Evolutionary conservation across 768 basidiomycete species (phyloP), one percentile per base, ranked within the genome.

Genomic region (Tricholoma flavovirens): DNA sequence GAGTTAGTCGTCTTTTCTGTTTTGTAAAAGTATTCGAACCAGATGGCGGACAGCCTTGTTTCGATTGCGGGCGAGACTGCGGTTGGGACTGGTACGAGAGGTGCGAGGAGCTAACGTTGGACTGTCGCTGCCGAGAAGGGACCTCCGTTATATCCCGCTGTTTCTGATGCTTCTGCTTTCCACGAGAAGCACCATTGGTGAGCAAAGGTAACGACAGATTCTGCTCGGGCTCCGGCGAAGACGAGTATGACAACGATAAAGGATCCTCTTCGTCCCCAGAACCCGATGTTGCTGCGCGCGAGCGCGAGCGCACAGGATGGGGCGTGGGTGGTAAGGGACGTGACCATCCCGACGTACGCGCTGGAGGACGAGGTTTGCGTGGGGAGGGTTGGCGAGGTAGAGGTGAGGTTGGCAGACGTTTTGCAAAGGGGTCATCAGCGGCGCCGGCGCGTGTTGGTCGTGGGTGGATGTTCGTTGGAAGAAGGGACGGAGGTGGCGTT

Each of bases 361-460:
- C 72, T 1, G 86, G 89, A 3, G 86, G 83, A 0, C 73, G 75
- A 0, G 81, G 81, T 63, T 78, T 81, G 5, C 79, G 76, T 1
- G 86, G 84, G 1, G 79, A 78, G 36, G 75, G 70, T 9, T 69
- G 68, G 6, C 65, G 58, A 11, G 83, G 84, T 62, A 90, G 69
- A 1, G 88, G 89, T 2, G 86, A 88, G 19, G 73, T 75, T 0
- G 87, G 87, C 0, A 75, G 77, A 1, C 88, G 83, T 58, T 75
- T 82, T 38, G 80, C 76, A 61, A 89, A 85, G 4, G 81, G 24
- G 61, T 78, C 72, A 40, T 64, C 61, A 5, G 63, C 29, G 43
- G 5, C 64, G 61, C 8, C 62, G 17, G 29, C 7, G 53, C 19
- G 53, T 53, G 38, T 56, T 30, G 29, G 46, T 24, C 19, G 49